These are phyloP conservation scores for Colletotrichum eremochloae DNA, from an alignment of 2,329 filamentous ascomycete genomes.

Conservation along the genomic window DNA sequence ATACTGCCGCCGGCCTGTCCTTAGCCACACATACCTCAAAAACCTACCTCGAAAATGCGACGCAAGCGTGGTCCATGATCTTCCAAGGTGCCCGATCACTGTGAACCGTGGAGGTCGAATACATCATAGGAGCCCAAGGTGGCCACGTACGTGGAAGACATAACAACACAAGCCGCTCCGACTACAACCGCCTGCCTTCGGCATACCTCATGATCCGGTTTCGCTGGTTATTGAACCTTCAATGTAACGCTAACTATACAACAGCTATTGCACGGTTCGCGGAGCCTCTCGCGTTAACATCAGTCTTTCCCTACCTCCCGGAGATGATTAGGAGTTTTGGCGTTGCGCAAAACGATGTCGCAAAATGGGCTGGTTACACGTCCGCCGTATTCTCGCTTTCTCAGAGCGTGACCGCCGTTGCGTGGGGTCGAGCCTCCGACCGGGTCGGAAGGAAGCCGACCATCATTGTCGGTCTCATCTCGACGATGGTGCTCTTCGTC, in stretches of 20 bases:
- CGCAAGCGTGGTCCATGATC: slow-evolving; percentile 35
- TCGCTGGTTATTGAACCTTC: not conserved
- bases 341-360: slow-evolving; percentile 77
- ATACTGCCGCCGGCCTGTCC: slow-evolving; percentile 17
- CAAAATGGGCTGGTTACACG: slow-evolving; percentile 84
- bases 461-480: slow-evolving; percentile 79
- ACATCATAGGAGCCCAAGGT: slow-evolving; percentile 20
- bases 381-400: slow-evolving; percentile 79
- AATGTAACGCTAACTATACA: slow-evolving; percentile 20
- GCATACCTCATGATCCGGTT: not conserved
- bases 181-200: not conserved
- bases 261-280: slow-evolving; percentile 83
- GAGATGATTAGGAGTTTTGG: slow-evolving; percentile 89
- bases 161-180: not conserved
- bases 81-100: slow-evolving; percentile 39
- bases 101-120: slow-evolving; percentile 31
- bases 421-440: slow-evolving; percentile 85
- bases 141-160: slow-evolving; percentile 5
- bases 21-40: slow-evolving; percentile 35
- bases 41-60: slow-evolving; percentile 36
- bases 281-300: slow-evolving; percentile 80
- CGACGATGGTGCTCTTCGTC: slow-evolving; percentile 85
- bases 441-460: slow-evolving; percentile 84
- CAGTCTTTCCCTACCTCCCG: slow-evolving; percentile 77
- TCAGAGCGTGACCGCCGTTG: slow-evolving; percentile 78